Percentiles rank a stretch among this genome's conserved stretches.
phyloP scores from a whole-genome alignment of 1,139 yeast species.

The Saccharomyces hybrid region DNA sequence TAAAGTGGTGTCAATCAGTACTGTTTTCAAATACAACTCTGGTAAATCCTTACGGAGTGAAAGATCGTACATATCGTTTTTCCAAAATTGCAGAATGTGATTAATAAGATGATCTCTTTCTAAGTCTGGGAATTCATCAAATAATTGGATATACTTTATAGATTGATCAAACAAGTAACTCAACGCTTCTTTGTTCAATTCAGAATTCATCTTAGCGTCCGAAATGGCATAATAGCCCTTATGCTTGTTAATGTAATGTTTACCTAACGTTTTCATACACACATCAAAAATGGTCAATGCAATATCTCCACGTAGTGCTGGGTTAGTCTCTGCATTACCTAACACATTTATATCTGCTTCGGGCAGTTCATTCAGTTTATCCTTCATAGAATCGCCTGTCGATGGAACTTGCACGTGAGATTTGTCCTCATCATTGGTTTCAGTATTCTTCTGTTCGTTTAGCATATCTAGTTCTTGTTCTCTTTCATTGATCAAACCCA shows the following conservation, averaged over 20 bases:
- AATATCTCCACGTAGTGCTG: constrained; percentile 84
- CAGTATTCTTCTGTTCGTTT: constrained; percentile 35
- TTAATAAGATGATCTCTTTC: constrained; percentile 59
- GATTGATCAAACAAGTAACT: constrained; percentile 40
- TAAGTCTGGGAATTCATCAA: constrained; percentile 62
- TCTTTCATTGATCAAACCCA: constrained; percentile 68
- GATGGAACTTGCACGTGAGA: constrained; percentile 44
- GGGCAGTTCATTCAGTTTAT: constrained; percentile 64
- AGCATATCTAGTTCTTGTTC: constrained; percentile 44
- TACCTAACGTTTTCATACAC: constrained; percentile 46
- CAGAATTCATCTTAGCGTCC: constrained; percentile 22
- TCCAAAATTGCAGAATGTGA: constrained; percentile 53
- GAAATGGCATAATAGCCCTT: constrained; percentile 28
- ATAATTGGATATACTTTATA: constrained; percentile 42
- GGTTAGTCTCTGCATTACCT: constrained; percentile 80
- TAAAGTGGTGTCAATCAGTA: constrained; percentile 53
- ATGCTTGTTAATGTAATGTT: constrained; percentile 27
- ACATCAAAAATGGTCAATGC: constrained; percentile 77
- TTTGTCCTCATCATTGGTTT: constrained; percentile 31
- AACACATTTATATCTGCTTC: constrained; percentile 82
- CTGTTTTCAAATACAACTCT: constrained; percentile 33
- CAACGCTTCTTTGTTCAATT: constrained; percentile 21
- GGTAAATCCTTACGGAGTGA: constrained; percentile 20
- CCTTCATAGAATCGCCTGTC: constrained; percentile 48
- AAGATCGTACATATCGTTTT: constrained; percentile 26